Evolutionary conservation across 2,329 filamentous ascomycete genomes (phyloP).

Genomic region (Claviceps arundinis): DNA sequence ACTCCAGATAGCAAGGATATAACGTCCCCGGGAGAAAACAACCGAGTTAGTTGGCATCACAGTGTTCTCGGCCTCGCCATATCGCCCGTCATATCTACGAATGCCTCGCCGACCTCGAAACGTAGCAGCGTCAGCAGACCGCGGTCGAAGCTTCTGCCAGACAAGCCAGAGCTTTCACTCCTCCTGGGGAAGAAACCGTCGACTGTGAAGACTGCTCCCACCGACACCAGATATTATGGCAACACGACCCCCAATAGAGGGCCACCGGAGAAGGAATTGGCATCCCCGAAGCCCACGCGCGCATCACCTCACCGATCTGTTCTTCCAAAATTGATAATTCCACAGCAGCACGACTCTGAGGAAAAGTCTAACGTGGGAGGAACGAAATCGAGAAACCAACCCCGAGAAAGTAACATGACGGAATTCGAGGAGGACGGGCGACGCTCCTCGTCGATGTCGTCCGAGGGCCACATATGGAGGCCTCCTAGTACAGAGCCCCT

Average conservation of each 20-base stretch:
- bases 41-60: slow-evolving; percentile 19
- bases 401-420: slow-evolving; percentile 32
- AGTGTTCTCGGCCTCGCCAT: slow-evolving; percentile 33
- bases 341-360: slow-evolving; percentile 4
- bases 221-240: not conserved
- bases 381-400: slow-evolving; percentile 2
- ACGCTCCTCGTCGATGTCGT: slow-evolving; percentile 16
- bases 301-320: slow-evolving; percentile 10
- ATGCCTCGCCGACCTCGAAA: slow-evolving; percentile 12
- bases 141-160: slow-evolving; percentile 31
- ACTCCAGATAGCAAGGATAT: slow-evolving; percentile 1
- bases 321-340: slow-evolving; percentile 18
- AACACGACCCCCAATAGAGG: not conserved
- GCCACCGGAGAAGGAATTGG: not conserved
- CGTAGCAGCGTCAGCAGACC: slow-evolving; percentile 14
- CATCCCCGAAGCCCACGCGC: slow-evolving; percentile 8
- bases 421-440: slow-evolving; percentile 40
- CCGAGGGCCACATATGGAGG: slow-evolving; percentile 34
- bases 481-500: slow-evolving; percentile 32
- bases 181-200: slow-evolving; percentile 1
- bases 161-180: slow-evolving; percentile 28
- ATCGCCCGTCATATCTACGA: slow-evolving; percentile 17
- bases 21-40: slow-evolving; percentile 12
- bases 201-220: not conserved
- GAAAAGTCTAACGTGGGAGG: not conserved